Conservation (phyloP, 306 rosid species). For the Delonix regia region DNA sequence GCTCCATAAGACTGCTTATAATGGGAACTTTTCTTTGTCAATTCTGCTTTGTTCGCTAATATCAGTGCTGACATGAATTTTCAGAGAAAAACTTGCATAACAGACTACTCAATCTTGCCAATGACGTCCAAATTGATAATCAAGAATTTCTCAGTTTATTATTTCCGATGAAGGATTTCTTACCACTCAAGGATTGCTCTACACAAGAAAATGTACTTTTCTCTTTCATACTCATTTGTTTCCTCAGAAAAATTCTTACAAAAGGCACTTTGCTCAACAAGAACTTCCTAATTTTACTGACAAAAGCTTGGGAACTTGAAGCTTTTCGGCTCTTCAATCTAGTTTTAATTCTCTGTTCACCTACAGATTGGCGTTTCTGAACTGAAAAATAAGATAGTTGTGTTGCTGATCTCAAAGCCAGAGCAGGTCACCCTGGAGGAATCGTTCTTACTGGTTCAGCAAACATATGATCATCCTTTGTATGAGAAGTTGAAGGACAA, state of each 20-base stretch:
- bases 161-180: constrained; percentile 51
- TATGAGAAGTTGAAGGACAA: constrained; percentile 38
- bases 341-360: constrained; percentile 19
- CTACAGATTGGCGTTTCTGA: constrained; percentile 59
- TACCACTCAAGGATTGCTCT: constrained; percentile 55
- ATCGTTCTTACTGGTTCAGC: constrained; percentile 57
- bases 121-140: constrained; percentile 48
- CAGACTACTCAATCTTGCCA: constrained; percentile 47
- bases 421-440: constrained; percentile 43
- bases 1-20: constrained; percentile 15
- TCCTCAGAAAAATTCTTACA: neutral
- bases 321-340: neutral
- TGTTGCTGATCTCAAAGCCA: constrained; percentile 63
- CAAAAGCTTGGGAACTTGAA: neutral
- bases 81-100: constrained; percentile 54
- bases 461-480: constrained; percentile 59
- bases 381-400: constrained; percentile 52
- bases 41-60: constrained; percentile 16
- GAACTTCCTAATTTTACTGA: neutral
- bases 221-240: constrained; percentile 12
- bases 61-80: constrained; percentile 17
- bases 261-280: neutral
- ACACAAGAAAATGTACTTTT: constrained; percentile 53
- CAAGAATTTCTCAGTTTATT: constrained; percentile 57
- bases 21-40: neutral